phyloP scores from a whole-genome alignment of 129 eudicot species.

The Centella asiatica region DNA sequence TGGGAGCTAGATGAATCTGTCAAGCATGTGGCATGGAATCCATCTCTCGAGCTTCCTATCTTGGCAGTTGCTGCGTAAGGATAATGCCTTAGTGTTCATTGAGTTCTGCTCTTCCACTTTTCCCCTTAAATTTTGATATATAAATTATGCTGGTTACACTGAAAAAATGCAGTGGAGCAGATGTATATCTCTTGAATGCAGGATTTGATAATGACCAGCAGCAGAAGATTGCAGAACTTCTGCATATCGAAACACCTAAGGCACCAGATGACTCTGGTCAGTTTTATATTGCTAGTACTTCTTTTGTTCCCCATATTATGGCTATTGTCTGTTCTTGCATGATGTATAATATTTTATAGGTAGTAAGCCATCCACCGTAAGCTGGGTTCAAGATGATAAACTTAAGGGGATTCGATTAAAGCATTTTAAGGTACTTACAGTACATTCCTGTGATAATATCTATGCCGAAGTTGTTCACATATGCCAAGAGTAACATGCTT shows the following conservation, averaged over 20 bases:
- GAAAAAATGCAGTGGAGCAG: conserved; percentile 54
- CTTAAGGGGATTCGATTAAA: conserved; percentile 67
- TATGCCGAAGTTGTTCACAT: too few relatives aligned
- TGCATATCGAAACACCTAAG: conserved; percentile 44
- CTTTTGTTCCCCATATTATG: background rate
- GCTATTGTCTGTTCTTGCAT: background rate
- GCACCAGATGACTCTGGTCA: conserved; percentile 68
- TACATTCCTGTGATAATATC: too few relatives aligned
- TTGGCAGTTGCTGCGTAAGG: conserved; percentile 79
- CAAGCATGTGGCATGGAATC: conserved; percentile 89
- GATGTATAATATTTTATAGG: conserved; percentile 16
- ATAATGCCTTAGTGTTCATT: conserved; percentile 3
- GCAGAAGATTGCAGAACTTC: conserved; percentile 52
- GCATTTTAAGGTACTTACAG: conserved; percentile 65
- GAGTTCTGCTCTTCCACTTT: background rate
- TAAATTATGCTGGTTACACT: background rate
- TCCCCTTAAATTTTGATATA: background rate
- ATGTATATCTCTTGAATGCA: conserved; percentile 67
- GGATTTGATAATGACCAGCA: conserved; percentile 58
- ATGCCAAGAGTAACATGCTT: too few relatives aligned
- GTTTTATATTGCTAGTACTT: conserved; percentile 9
- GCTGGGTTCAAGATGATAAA: conserved; percentile 62
- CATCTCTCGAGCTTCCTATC: conserved; percentile 63
- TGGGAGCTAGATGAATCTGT: conserved; percentile 80
- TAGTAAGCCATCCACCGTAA: conserved; percentile 37